These are phyloP conservation scores for Heliamphora exappendiculata DNA, from an alignment of 148 eudicot genomes.

Conservation along the genomic window DNA sequence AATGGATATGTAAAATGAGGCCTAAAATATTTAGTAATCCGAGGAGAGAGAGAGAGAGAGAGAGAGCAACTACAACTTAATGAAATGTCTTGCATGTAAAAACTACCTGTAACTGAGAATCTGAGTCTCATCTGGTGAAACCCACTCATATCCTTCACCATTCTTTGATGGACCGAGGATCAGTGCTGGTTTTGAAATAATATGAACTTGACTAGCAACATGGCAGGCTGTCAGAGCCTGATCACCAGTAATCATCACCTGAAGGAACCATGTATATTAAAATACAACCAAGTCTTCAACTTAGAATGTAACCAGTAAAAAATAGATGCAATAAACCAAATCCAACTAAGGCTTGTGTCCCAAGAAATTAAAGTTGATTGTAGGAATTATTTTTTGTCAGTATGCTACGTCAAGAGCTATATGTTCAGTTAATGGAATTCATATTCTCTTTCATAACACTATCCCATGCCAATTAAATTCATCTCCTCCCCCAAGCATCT, in stretches of 20 bases:
- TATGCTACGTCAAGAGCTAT: too few relatives aligned
- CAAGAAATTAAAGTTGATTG: too few relatives aligned
- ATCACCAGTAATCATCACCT: constrained; percentile 97
- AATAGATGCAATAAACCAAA: too few relatives aligned
- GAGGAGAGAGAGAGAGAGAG: background rate
- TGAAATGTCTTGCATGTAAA: background rate
- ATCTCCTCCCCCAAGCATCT: too few relatives aligned
- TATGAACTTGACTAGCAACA: constrained; percentile 95
- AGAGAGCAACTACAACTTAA: background rate
- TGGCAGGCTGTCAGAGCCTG: constrained; percentile 99
- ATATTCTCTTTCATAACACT: too few relatives aligned
- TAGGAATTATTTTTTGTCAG: too few relatives aligned
- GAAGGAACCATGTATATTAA: background rate
- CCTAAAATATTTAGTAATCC: background rate
- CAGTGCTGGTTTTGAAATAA: constrained; percentile 66
- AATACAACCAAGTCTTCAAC: background rate
- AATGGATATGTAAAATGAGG: background rate
- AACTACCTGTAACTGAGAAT: constrained; percentile 51
- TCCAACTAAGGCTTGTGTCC: too few relatives aligned
- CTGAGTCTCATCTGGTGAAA: constrained; percentile 86
- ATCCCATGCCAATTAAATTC: too few relatives aligned
- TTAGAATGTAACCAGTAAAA: background rate
- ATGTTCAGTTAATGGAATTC: too few relatives aligned
- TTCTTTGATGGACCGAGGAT: constrained; percentile 50
- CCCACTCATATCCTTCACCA: constrained; percentile 58